Evolutionary conservation across 2,329 filamentous ascomycete genomes (phyloP), one percentile per base, ranked within the genome.

Genomic region (Fusarium sambucinum): DNA sequence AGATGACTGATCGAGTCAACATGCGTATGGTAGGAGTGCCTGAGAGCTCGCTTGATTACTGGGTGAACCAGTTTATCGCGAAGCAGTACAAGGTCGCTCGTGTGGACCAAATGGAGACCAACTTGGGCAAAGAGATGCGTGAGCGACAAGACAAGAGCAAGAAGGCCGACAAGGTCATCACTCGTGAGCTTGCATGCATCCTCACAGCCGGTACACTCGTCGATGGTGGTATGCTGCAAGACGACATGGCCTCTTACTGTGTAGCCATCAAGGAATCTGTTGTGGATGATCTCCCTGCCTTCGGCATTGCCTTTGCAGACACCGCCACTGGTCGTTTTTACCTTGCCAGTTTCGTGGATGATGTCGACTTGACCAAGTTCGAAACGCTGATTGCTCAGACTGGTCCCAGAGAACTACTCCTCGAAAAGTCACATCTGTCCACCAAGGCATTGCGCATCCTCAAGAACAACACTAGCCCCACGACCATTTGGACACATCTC

Each of bases 11-110:
- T 74, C 89, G 96, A 55, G 96, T 99, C 77, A 99, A 99, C 78
- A 99, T 99, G 96, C 92, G 95, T 70, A 99, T 99, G 96, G 96
- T 98, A 3, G 96, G 96, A 64, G 96, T 99, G 0, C 96, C 96
- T 0, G 96, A 99, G 78, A 92, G 93, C 75, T 97, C 94, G 14
- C 84, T 99, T n/a, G 93, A 96, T 74, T 90, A 96, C 77, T 99
- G 96, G 96, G 94, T 96, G 58, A 97, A 96, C 74, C 96, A 99
- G 75, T 99, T 99, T 74, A 94, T 99, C 40, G 96, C 95, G 60
- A 98, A 98, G 78, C 96, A 96, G 33, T 97, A 90, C 87, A 99
- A 99, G 80, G 96, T 99, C 55, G 96, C 96, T 9, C 87, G 95
- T 19, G 96, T 99, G 25, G 96, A 98, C 77, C 96, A 99, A 78